These are phyloP conservation scores for Annulohypoxylon maeteangense DNA, from an alignment of 495 filamentous ascomycete genomes.

Conservation along the genomic window DNA sequence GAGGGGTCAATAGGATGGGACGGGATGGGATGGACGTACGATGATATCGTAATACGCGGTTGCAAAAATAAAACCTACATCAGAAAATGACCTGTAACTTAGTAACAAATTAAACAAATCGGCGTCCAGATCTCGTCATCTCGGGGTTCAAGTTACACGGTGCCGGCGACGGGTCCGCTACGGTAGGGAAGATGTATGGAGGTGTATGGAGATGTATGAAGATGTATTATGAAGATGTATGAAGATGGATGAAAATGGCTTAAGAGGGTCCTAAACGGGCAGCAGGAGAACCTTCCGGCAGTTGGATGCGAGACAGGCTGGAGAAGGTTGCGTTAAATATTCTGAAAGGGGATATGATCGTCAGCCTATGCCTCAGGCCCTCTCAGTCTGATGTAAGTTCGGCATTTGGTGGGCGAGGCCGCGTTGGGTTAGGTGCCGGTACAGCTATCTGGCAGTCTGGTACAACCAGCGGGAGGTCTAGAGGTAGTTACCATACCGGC, in stretches of 20 bases:
- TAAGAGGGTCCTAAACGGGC: background rate
- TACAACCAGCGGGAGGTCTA: constrained; percentile 29
- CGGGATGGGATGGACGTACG: background rate
- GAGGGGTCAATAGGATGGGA: background rate
- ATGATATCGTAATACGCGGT: constrained; percentile 22
- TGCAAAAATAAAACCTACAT: background rate
- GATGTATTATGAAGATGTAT: background rate
- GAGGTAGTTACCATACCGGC: constrained; percentile 36
- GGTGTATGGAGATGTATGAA: background rate
- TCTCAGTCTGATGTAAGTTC: constrained; percentile 37
- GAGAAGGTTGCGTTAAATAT: constrained; percentile 26
- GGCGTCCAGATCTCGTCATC: constrained; percentile 41
- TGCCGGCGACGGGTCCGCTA: constrained; percentile 15
- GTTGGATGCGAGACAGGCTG: constrained; percentile 41
- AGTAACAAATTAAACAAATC: constrained; percentile 3
- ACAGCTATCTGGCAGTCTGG: constrained; percentile 27
- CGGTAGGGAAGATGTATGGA: background rate
- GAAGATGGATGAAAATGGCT: background rate
- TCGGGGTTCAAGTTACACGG: constrained; percentile 41
- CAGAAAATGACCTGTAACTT: constrained; percentile 6
- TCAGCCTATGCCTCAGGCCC: constrained; percentile 5
- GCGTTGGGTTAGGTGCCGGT: constrained; percentile 34
- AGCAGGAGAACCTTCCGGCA: constrained; percentile 20
- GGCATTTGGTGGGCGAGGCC: constrained; percentile 27
- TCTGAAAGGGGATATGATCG: constrained; percentile 34